Percentiles rank a stretch among this genome's conserved stretches.
These are phyloP conservation scores for Clavispora carvajalis DNA, from an alignment of 805 yeast species.

Conservation along the genomic window DNA sequence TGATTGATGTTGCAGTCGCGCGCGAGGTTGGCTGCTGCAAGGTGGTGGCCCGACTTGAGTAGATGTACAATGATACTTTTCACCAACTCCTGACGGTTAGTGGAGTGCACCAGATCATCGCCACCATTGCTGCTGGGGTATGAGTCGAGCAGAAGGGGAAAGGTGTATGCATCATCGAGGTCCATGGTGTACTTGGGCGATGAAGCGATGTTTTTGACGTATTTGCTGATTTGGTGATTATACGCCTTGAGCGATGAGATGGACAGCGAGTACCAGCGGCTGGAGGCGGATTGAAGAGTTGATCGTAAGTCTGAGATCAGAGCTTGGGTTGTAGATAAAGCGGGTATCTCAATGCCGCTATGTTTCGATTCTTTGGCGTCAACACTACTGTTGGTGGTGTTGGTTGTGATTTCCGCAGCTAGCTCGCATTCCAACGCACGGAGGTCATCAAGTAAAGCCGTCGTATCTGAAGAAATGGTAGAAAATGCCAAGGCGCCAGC, in stretches of 20 bases:
- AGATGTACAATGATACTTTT: conserved; percentile 36
- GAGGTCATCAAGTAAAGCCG: conserved; percentile 20
- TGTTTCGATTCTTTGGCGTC: not conserved
- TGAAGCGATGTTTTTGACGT: conserved; percentile 27
- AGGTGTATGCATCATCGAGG: conserved; percentile 39
- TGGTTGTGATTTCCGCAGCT: conserved; percentile 5
- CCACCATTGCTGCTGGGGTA: conserved; percentile 13
- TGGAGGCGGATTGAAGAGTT: conserved; percentile 14
- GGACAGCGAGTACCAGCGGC: conserved; percentile 32
- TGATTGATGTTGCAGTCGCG: conserved; percentile 17
- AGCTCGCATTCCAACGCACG: conserved; percentile 20
- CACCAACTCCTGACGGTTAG: conserved; percentile 26
- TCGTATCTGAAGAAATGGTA: conserved; percentile 18
- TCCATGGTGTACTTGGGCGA: conserved; percentile 25
- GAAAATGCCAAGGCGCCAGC: conserved; percentile 20
- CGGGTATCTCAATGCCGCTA: not conserved
- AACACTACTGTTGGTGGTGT: too few species aligned
- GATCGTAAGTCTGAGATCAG: too few species aligned
- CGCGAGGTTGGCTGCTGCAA: conserved; percentile 27
- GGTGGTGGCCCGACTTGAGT: conserved; percentile 36
- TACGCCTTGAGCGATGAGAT: conserved; percentile 30
- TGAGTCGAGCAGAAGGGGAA: conserved; percentile 28
- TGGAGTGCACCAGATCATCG: conserved; percentile 1
- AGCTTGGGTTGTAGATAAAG: too few species aligned
- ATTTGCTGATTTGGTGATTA: conserved; percentile 30